Evolutionary conservation across 1,139 yeast species (phyloP), one percentile per base, ranked within the genome.

Genomic region (Hanseniaspora sp.): DNA sequence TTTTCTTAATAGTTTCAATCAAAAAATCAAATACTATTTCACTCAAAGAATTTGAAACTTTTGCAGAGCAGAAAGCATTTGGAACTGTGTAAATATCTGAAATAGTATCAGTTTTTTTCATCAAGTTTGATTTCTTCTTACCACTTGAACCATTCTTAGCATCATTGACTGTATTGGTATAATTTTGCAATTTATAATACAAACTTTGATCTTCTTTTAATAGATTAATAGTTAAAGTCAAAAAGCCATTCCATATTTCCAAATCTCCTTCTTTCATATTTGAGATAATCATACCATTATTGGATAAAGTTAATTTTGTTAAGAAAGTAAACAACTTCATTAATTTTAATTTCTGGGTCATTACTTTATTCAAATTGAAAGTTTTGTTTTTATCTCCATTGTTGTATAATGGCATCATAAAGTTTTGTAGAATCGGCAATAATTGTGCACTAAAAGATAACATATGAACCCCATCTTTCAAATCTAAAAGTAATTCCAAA

Each of bases 1-100:
- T 43, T 1, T 57, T 55, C 5, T 66, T 66, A 9, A 76, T 71
- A 1, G 78, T 69, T 60, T 77, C 78, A 37, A 77, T 39, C 40
- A 51, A 51, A 15, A 51, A 51, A 13, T 9, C 30, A 39, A 37
- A 39, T 7, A 51, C 11, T 2, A 37, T 40, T 23, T 51, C 41
- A 7, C 31, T 33, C 8, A 47, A 42, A 23, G 39, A 6, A 15
- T 35, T 17, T 7, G 15, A n/a, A 23, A 31, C 33, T 1, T 38
- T 15, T 23, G 46, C 31, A 30, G 40, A 51, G 15, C 54, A 51
- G 46, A 51, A 51, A 17, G 31, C 47, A n/a, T 45, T 29, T 15
- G 54, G 54, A 29, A 47, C 33, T 8, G 54, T 51, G n/a, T 51
- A 51, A 18, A 51, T 51, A 15, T 51, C 54, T n/a, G 54, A 51